Evolutionary conservation across 2,329 filamentous ascomycete species (phyloP).

Genomic region (Arthrobotrys sinensis): DNA sequence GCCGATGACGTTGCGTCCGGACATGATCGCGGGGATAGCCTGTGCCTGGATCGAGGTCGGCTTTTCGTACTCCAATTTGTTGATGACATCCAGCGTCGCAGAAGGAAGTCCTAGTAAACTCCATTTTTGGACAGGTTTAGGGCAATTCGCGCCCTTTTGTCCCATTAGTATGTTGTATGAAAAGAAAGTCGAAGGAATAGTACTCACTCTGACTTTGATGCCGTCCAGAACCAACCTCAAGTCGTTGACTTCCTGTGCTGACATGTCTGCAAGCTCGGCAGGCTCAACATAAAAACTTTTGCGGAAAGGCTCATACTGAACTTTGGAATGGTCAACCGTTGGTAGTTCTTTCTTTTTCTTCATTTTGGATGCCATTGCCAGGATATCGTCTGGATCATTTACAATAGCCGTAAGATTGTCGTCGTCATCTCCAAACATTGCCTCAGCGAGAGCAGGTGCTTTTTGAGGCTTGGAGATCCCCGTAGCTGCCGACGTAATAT

Average conservation of each 20-base stretch:
- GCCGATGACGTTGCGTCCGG: conserved; percentile 92
- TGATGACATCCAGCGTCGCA: conserved; percentile 88
- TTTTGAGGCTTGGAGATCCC: conserved; percentile 64
- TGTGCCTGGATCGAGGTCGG: conserved; percentile 96
- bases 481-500: conserved; percentile 64
- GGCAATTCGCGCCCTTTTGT: conserved; percentile 79
- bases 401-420: conserved; percentile 76
- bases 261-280: conserved; percentile 84
- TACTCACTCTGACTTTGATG: conserved; percentile 81
- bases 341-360: conserved; percentile 97
- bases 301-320: conserved; percentile 86
- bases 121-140: conserved; percentile 96
- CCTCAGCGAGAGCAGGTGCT: conserved; percentile 70
- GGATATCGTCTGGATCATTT: conserved; percentile 76
- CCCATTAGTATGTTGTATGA: conserved; percentile 34
- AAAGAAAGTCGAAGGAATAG: neutral
- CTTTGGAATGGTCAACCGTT: conserved; percentile 85
- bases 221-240: conserved; percentile 90
- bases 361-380: conserved; percentile 76
- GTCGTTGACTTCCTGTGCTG: conserved; percentile 84
- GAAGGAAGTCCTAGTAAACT: conserved; percentile 89
- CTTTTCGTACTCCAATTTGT: conserved; percentile 84
- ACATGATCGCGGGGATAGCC: conserved; percentile 95
- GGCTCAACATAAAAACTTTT: conserved; percentile 97
- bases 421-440: conserved; percentile 91